Base-by-base conservation (phyloP, 169 alveolate genomes). In the Cryptosporidium canis region DNA sequence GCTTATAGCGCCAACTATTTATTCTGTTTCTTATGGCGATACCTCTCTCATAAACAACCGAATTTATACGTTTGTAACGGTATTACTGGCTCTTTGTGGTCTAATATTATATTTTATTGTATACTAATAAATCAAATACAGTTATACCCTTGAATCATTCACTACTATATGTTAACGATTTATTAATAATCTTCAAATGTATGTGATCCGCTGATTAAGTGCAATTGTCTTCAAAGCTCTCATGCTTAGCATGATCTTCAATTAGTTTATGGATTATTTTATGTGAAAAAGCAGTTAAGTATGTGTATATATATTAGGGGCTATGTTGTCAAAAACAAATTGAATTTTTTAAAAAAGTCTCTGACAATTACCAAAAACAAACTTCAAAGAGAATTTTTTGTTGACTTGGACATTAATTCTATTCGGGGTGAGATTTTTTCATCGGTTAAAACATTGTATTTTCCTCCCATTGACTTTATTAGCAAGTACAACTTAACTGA, bases 401-500 rank as follows among this genome's bases (percentile, higher is more conserved):
- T 51, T 51, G 33, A 51, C 8, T 51, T 51, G 33, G 63, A 51
- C 24, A 16, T 3, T n/a, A 51, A 7, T 51, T 51, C 27, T 51
- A 61, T 61, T 61, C 68, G 18, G 21, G 27, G 3, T 14, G 83
- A 66, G 61, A 18, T n/a, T 44, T 66, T 66, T 66, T 8, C 12
- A 12, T 33, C 83, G 6, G 8, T 63, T 29, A 37, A 41, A 18
- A 66, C 14, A 21, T 18, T 66, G 18, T 27, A 66, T 16, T 24
- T n/a, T 27, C 83, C 83, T 14, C 35, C 83, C 0, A 44, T 43
- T 18, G 33, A 39, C 7, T 66, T 37, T 43, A 66, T 66, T 16
- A 5, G 21, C 21, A 66, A 16, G 41, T 21, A 66, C 21, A 24
- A 21, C 41, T 33, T 41, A 27, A 21, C 37, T 5, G 33, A 66